Evolutionary conservation across 257 asterid species (phyloP), one percentile per base, ranked within the genome.

Genomic region (Orobanche coerulescens): DNA sequence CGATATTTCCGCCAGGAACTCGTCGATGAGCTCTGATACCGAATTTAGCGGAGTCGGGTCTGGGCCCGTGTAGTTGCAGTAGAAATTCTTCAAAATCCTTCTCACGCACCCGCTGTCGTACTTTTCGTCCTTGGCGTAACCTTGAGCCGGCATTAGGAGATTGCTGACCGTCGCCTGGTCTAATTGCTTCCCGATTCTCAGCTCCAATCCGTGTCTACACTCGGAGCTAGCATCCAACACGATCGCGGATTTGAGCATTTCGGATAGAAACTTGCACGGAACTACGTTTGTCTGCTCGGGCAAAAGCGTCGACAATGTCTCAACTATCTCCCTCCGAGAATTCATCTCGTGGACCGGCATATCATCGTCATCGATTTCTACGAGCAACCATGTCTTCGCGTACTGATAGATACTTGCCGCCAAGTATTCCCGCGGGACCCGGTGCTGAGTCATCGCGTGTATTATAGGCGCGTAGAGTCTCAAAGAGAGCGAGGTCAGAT

Each of bases 41-140:
- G 14, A n/a, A 3, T 7, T 8, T 5, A 52, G 37, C 23, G 39
- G 36, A 1, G 22, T 14, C 16, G 40, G 22, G 23, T 52, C 59
- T 3, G 22, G 39, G 42, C 71, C 74, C 0, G 24, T 16, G 65
- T 75, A 75, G 69, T 78, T 79, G 64, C 64, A 18, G 61, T 79
- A 93, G 71, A 82, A 93, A 30, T 63, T 69, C 68, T 76, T 84
- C 78, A 93, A 4, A 4, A 93, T 86, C 75, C 98, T 82, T 36
- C 72, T 74, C 37, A 89, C 73, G 36, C 89, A 78, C 48, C 83
- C 94, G 0, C 79, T 71, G 37, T 89, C 95, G 24, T 79, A 88
- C 64, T 50, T 65, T 28, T 84, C 91, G 6, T 76, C 87, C 19
- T 68, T 78, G 0, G 86, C 64, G 23, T 81, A 84, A 33, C 86